phyloP scores from a whole-genome alignment of 2,329 filamentous ascomycete genomes.

The Teratosphaeriaceae sp. region DNA sequence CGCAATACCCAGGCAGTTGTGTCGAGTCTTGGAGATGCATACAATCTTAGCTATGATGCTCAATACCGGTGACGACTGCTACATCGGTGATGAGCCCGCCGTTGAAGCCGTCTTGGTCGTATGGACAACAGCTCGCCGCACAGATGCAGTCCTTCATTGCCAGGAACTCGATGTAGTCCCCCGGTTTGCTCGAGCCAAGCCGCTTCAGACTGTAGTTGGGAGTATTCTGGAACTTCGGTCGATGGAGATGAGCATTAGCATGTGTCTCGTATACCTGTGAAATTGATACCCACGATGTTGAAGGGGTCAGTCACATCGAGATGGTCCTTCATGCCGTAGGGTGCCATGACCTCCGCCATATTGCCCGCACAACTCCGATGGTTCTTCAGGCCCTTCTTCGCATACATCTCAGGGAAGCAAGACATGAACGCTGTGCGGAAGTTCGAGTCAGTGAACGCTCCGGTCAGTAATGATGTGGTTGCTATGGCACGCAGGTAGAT shows the following conservation, averaged over 20 bases:
- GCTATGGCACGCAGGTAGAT: too few relatives aligned
- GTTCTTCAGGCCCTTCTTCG: constrained; percentile 24
- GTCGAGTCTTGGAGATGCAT: neutral
- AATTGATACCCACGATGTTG: too few relatives aligned
- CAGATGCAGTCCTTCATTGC: constrained; percentile 30
- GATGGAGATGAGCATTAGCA: too few relatives aligned
- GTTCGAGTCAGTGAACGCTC: too few relatives aligned
- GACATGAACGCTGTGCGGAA: constrained; percentile 37
- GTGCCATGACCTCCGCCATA: constrained; percentile 32
- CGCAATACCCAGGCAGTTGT: neutral
- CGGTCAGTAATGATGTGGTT: too few relatives aligned
- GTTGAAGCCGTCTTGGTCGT: constrained; percentile 33
- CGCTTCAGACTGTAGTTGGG: constrained; percentile 33
- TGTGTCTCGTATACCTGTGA: too few relatives aligned
- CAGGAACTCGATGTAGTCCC: constrained; percentile 35
- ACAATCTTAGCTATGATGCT: neutral
- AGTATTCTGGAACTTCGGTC: constrained; percentile 38
- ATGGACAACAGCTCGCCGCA: constrained; percentile 34
- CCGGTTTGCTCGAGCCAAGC: constrained; percentile 31
- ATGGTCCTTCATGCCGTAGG: constrained; percentile 27
- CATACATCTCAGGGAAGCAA: constrained; percentile 34
- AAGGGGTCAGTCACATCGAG: constrained; percentile 33
- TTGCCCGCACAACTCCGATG: constrained; percentile 34
- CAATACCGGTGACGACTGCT: constrained; percentile 26
- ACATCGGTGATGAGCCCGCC: constrained; percentile 34